Conservation (phyloP, 345 rosid species). For the Hibiscus tridactylites region DNA sequence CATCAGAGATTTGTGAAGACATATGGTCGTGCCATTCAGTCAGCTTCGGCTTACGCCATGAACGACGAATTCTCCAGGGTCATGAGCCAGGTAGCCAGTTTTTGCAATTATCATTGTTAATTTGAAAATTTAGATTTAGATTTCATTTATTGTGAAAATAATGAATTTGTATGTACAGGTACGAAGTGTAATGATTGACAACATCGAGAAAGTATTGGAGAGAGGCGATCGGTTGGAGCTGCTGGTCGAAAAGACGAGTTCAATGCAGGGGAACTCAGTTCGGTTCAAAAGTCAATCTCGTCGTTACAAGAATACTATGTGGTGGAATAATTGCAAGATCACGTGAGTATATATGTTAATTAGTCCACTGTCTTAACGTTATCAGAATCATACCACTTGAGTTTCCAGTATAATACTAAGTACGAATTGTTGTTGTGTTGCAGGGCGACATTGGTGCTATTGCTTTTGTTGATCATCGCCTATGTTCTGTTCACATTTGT, state of each 20-base stretch:
- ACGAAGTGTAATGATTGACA: slow-evolving; percentile 38
- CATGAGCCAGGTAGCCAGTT: slow-evolving; percentile 20
- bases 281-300: slow-evolving; percentile 36
- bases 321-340: slow-evolving; percentile 46
- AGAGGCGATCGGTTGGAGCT: slow-evolving; percentile 43
- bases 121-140: too few species aligned
- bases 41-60: slow-evolving; percentile 47
- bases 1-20: slow-evolving; percentile 26
- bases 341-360: slow-evolving; percentile 18
- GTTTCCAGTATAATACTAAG: not conserved
- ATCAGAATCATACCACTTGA: not conserved
- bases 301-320: slow-evolving; percentile 25
- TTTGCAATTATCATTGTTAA: too few species aligned
- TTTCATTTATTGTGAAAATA: too few species aligned
- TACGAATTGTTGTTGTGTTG: not conserved
- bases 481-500: slow-evolving; percentile 22
- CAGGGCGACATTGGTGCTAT: slow-evolving; percentile 24
- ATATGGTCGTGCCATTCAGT: slow-evolving; percentile 27
- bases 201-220: slow-evolving; percentile 40
- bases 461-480: slow-evolving; percentile 16
- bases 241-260: slow-evolving; percentile 36
- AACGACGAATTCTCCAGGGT: slow-evolving; percentile 48
- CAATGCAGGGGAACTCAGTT: slow-evolving; percentile 31
- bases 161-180: slow-evolving; percentile 19
- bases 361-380: not conserved